Percentiles rank a stretch among this genome's conserved stretches.
phyloP scores from a whole-genome alignment of 2,329 filamentous ascomycete genomes.

The Penicillium sp. region DNA sequence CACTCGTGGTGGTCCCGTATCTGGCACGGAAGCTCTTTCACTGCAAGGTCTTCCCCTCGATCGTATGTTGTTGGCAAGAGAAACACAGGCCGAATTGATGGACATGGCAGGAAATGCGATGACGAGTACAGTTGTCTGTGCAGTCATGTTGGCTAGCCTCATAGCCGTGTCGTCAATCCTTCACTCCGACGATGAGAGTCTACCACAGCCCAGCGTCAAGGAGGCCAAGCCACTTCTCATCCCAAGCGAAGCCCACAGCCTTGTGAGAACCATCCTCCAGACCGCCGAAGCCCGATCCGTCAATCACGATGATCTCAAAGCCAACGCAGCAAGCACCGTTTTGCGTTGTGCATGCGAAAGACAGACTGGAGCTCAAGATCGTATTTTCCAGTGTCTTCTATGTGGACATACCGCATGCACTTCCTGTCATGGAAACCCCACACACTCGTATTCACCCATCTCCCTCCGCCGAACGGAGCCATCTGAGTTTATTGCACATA shows the following conservation, averaged over 20 bases:
- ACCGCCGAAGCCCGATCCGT: conserved; percentile 5
- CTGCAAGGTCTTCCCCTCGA: conserved; percentile 70
- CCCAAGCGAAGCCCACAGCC: conserved; percentile 10
- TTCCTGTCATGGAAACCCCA: conserved; percentile 57
- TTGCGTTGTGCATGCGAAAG: conserved; percentile 62
- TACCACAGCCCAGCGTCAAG: not conserved
- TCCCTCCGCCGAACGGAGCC: conserved; percentile 39
- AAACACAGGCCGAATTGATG: conserved; percentile 63
- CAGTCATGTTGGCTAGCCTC: conserved; percentile 61
- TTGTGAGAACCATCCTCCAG: conserved; percentile 18
- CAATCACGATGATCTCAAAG: conserved; percentile 20
- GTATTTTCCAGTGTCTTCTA: conserved; percentile 50
- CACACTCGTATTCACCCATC: conserved; percentile 45
- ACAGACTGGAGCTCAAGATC: conserved; percentile 37
- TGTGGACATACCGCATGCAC: conserved; percentile 60
- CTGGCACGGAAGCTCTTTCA: conserved; percentile 62
- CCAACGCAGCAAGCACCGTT: conserved; percentile 35
- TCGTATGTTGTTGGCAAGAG: conserved; percentile 63
- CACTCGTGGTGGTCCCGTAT: conserved; percentile 60
- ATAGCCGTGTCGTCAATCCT: conserved; percentile 42
- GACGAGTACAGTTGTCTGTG: conserved; percentile 70
- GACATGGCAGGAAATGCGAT: conserved; percentile 80
- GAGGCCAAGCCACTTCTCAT: conserved; percentile 10
- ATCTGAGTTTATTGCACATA: conserved; percentile 44
- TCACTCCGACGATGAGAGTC: conserved; percentile 15